These are phyloP conservation scores for Yamagishiella unicocca DNA, from an alignment of 139 green algal genomes.

Conservation along the genomic window DNA sequence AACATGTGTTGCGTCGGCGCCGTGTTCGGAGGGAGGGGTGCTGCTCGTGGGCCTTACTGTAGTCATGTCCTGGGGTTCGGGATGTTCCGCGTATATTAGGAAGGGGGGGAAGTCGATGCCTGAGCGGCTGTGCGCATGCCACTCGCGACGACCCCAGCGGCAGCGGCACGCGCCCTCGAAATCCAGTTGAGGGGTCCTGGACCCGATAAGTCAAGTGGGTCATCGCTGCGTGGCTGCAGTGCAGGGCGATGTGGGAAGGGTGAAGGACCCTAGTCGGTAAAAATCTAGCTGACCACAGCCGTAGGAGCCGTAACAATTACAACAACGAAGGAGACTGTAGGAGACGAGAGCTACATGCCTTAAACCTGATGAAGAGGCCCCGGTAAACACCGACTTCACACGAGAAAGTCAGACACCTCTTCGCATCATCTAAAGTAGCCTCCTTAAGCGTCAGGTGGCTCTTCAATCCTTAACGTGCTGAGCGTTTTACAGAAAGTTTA, in stretches of 20 bases:
- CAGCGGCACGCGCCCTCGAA: neutral
- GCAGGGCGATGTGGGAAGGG: neutral
- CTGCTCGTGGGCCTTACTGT: no score
- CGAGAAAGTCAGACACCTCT: constrained; percentile 15
- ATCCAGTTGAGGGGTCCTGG: neutral
- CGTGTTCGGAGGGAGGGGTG: no score
- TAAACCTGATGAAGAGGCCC: constrained; percentile 17
- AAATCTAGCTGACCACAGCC: neutral
- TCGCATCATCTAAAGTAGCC: neutral
- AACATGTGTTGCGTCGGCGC: no score
- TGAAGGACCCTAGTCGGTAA: neutral
- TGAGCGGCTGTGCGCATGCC: neutral
- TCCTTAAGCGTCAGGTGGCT: neutral
- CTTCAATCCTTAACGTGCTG: neutral
- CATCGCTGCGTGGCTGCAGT: neutral
- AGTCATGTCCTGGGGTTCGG: no score
- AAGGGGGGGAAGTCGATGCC: neutral
- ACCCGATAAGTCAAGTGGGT: neutral
- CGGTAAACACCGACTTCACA: constrained; percentile 36
- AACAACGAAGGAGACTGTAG: no score
- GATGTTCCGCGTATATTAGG: neutral
- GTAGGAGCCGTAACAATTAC: neutral
- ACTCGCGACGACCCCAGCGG: neutral
- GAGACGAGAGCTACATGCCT: neutral
- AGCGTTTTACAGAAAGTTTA: no score